Evolutionary conservation across 208 protist species (phyloP), one percentile per base, ranked within the genome.

Genomic region (Trypanosoma congolense): DNA sequence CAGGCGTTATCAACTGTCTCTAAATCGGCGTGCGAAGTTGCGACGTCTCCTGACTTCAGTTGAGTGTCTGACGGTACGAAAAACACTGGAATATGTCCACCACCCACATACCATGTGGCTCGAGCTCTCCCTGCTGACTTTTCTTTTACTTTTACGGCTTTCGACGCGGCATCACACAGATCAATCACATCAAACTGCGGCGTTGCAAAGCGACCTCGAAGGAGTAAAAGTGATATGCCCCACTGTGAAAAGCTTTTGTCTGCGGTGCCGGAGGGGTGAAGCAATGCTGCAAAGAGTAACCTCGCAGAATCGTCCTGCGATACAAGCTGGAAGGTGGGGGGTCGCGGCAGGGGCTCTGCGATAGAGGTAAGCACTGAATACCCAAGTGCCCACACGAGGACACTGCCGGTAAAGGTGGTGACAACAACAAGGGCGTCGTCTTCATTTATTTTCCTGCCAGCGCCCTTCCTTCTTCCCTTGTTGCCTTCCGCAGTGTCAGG

Each of bases 151-250:
- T 24, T 24, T 25, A n/a, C 19, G n/a, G 52, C 54, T 31, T 43
- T 41, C 18, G 26, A 10, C 26, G 25, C 6, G 36, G 30, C 44
- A 21, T 66, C 45, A 59, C 61, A 9, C 38, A 74, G 14, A 57
- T 59, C n/a, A 38, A 68, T 24, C 57, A 55, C 51, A 24, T 86
- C 73, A 54, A 92, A 91, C 21, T 63, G 65, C 4, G 83, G 83
- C 40, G 87, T 41, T 5, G 83, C 83, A 55, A 92, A 92, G 41
- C 72, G 70, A 8, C 80, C 77, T 28, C 78, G 80, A 19, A 92
- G 40, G n/a, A 85, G 58, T 26, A 82, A 64, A 26, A 86, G 33
- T 5, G 73, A 61, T 29, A 77, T 25, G 16, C 9, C 25, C 9
- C 4, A 36, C 12, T 4, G 3, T 29, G 56, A 25, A 21, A 10